Evolutionary conservation across 495 filamentous ascomycete species (phyloP).

Genomic region (Penicillium paradoxum): DNA sequence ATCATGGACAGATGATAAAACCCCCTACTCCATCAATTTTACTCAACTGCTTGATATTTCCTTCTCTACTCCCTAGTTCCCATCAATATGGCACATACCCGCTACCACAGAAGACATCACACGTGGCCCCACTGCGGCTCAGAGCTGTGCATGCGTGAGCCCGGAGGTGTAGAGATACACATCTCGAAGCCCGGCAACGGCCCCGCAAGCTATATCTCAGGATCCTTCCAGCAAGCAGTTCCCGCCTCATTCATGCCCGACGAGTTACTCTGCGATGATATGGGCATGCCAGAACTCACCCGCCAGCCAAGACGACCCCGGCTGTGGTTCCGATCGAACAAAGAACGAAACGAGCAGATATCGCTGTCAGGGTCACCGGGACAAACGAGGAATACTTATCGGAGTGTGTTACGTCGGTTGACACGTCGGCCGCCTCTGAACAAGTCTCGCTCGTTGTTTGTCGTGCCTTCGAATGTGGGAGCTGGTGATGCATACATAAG

Average conservation of each 20-base stretch:
- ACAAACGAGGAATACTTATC: slow-evolving; percentile 16
- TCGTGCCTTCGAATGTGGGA: slow-evolving; percentile 26
- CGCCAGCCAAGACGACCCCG: slow-evolving; percentile 18
- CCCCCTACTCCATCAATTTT: not conserved
- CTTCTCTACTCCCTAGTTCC: not conserved
- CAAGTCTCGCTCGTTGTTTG: slow-evolving; percentile 33
- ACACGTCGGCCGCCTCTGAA: slow-evolving; percentile 34
- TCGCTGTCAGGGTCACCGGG: slow-evolving; percentile 12
- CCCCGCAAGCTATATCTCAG: slow-evolving; percentile 5
- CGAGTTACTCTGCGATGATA: slow-evolving; percentile 20
- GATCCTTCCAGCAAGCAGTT: slow-evolving; percentile 17
- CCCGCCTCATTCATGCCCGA: slow-evolving; percentile 18
- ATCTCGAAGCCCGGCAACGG: slow-evolving; percentile 1
- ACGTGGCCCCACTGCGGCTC: slow-evolving; percentile 40
- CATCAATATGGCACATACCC: slow-evolving; percentile 23
- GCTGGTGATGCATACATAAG: slow-evolving; percentile 18
- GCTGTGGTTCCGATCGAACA: slow-evolving; percentile 20
- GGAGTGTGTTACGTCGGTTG: slow-evolving; percentile 26
- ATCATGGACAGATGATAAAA: slow-evolving; percentile 13
- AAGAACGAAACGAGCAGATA: slow-evolving; percentile 2
- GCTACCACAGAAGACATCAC: slow-evolving; percentile 35
- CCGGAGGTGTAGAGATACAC: slow-evolving; percentile 12
- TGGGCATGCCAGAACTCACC: slow-evolving; percentile 35
- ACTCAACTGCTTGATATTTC: not conserved
- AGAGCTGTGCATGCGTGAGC: slow-evolving; percentile 19